Base-by-base conservation (phyloP, 768 basidiomycete species). In the Pisolithus orientalis region DNA sequence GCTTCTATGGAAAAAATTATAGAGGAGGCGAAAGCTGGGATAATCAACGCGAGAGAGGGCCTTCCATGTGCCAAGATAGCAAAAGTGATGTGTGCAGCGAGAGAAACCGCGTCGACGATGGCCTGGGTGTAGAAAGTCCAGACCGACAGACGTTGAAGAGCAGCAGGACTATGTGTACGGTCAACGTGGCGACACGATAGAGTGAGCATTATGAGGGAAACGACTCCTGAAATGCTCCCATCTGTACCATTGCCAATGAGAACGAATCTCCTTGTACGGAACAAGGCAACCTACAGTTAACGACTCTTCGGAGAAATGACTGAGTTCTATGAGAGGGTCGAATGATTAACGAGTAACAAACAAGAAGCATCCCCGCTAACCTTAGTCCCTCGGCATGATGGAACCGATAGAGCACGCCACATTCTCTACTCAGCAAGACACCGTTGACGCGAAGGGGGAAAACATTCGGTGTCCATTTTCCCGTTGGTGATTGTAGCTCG, bases 41-140 rank as follows among this genome's bases (percentile, higher is more conserved):
- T 86, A 39, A 94, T 75, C 25, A 94, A 75, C 1, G 90, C 84
- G 24, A 95, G 67, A 1, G 90, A 91, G 2, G 90, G 80, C 29
- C 84, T 73, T 40, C 91, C 91, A 55, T 94, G 87, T 3, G 88
- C 83, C 37, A 94, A 70, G 51, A 94, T 86, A 4, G 89, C 90
- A 53, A 95, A 85, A 0, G 91, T 94, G 50, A 94, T 83, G 60
- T 94, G 90, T 0, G 87, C 87, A 17, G 89, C 88, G 64, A 95
- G 94, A 0, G 88, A 83, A 40, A 92, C 83, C 0, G 87, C 80
- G 62, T 96, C 93, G 17, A 90, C 78, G 1, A 84, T 79, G 5
- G 85, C 80, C 66, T 94, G 90, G 6, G 83, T 71, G 21, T 92
- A 73, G 64, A 94, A 91, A 1, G 85, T 81, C 85, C 89, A 93